phyloP scores from a whole-genome alignment of 352 stramenopile genomes.

The Phytophthora capsici region DNA sequence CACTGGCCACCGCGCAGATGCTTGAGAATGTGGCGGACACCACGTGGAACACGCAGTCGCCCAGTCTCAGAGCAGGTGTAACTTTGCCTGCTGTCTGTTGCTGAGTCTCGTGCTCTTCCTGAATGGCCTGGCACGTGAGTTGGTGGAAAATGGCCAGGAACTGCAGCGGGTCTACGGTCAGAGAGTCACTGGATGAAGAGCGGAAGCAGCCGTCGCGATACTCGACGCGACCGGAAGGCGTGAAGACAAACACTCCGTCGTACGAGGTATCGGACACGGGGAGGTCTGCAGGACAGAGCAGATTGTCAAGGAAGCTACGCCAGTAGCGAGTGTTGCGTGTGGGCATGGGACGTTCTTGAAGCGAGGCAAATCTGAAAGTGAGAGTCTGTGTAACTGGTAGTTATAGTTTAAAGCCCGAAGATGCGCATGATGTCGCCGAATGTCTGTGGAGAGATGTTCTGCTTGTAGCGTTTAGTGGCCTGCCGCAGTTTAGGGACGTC shows the following conservation, averaged over 20 bases:
- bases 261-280: constrained; percentile 29
- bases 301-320: constrained; percentile 46
- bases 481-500: constrained; percentile 57
- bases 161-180: constrained; percentile 25
- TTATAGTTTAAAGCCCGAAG: constrained; percentile 43
- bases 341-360: constrained; percentile 24
- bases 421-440: constrained; percentile 55
- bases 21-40: constrained; percentile 55
- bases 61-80: constrained; percentile 43
- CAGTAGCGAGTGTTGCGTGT: constrained; percentile 55
- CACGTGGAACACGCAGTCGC: constrained; percentile 44
- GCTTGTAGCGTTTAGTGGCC: constrained; percentile 73
- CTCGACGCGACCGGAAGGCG: constrained; percentile 40
- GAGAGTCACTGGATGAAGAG: background rate
- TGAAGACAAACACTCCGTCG: constrained; percentile 58
- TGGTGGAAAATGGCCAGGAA: constrained; percentile 51
- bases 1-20: constrained; percentile 45
- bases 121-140: constrained; percentile 48
- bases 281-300: constrained; percentile 22
- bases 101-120: constrained; percentile 16
- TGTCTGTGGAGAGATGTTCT: constrained; percentile 38
- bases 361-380: constrained; percentile 28
- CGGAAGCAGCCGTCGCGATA: constrained; percentile 59
- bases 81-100: constrained; percentile 6
- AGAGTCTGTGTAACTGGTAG: background rate